Conservation (phyloP, 345 rosid species). For the Eucalyptus cloeziana region DNA sequence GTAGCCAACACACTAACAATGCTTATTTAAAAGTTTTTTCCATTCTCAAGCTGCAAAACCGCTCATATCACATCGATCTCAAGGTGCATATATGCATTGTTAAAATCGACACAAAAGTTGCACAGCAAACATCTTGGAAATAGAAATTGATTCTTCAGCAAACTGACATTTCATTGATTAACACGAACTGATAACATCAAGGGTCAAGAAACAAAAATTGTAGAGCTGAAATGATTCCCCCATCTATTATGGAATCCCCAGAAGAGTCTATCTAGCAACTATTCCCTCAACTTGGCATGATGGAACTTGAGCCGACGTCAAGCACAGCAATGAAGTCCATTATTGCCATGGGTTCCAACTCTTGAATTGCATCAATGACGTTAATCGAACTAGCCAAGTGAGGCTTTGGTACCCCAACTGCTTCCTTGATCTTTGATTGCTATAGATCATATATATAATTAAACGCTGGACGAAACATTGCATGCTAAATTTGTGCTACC, state of each 20-base stretch:
- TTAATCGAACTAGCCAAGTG: constrained; percentile 4
- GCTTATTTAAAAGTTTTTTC: background rate
- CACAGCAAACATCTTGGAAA: background rate
- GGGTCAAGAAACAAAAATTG: background rate
- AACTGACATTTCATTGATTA: background rate
- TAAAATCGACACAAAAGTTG: background rate
- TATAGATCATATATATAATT: constrained; percentile 8
- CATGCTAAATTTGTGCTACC: too few relatives aligned
- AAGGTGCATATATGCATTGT: background rate
- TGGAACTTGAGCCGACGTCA: background rate
- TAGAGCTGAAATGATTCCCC: background rate
- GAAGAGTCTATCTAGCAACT: background rate
- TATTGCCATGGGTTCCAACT: constrained; percentile 47
- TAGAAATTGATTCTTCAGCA: background rate
- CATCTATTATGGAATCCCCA: background rate
- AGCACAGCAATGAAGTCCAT: constrained; percentile 11
- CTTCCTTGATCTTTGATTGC: constrained; percentile 48
- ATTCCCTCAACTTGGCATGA: background rate
- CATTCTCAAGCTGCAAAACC: background rate
- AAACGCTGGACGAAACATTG: background rate
- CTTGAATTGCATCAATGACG: constrained; percentile 35
- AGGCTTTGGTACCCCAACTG: constrained; percentile 27
- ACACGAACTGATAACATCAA: background rate
- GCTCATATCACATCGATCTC: background rate
- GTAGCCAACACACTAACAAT: background rate